phyloP scores from a whole-genome alignment of 192 early-diverging fungal species.

The Coemansia sp. region DNA sequence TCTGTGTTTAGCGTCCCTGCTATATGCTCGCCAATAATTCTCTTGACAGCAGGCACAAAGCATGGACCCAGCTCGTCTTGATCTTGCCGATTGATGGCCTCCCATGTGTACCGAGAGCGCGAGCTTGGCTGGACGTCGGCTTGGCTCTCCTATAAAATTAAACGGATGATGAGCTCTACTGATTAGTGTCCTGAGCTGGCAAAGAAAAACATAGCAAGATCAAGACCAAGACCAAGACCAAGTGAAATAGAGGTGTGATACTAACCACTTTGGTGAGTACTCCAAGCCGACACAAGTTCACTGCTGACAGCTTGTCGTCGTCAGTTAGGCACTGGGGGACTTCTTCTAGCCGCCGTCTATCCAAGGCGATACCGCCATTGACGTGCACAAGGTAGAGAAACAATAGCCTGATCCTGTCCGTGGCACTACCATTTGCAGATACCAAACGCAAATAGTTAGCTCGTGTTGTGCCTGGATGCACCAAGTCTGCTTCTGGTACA shows the following conservation, averaged over 20 bases:
- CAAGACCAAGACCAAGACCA: no score
- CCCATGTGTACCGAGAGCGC: constrained; percentile 10
- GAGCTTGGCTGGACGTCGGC: neutral
- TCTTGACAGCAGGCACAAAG: constrained; percentile 38
- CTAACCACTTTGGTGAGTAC: constrained; percentile 37
- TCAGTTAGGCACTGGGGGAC: constrained; percentile 41
- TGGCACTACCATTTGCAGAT: constrained; percentile 15
- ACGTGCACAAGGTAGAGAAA: constrained; percentile 42
- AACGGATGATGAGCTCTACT: no score
- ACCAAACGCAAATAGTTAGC: neutral
- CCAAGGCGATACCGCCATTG: constrained; percentile 29
- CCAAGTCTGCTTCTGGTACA: no score
- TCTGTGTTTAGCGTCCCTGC: constrained; percentile 12
- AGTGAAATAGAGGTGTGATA: neutral
- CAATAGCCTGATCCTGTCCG: constrained; percentile 39
- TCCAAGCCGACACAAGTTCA: constrained; percentile 34
- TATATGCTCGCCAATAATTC: constrained; percentile 29
- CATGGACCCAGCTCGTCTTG: constrained; percentile 4
- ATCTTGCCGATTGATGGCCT: neutral
- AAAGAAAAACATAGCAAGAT: neutral
- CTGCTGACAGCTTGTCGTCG: constrained; percentile 42
- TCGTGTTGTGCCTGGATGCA: no score
- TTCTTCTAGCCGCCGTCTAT: constrained; percentile 44
- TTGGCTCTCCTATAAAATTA: constrained; percentile 4
- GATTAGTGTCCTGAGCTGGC: neutral